Conservation (phyloP, 2,329 filamentous ascomycete species). For the Didymella segeticola region DNA sequence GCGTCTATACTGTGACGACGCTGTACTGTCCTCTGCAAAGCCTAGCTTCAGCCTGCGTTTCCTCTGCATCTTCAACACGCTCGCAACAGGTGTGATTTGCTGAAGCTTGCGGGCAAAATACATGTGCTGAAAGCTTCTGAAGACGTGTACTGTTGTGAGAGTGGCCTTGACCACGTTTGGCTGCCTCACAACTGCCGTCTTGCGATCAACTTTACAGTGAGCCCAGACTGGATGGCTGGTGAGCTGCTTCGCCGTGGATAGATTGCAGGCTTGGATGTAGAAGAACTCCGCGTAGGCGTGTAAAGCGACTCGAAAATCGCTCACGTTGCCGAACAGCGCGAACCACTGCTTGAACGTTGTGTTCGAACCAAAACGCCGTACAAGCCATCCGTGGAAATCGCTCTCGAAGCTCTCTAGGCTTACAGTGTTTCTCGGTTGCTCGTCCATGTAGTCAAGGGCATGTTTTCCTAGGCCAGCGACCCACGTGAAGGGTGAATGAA, state of each 20-base stretch:
- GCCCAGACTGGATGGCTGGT: conserved; percentile 59
- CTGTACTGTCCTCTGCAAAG: conserved; percentile 18
- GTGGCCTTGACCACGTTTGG: conserved; percentile 53
- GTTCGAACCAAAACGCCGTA: conserved; percentile 52
- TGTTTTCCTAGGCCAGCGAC: conserved; percentile 74
- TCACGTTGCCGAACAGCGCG: conserved; percentile 39
- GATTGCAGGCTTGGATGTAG: conserved; percentile 66
- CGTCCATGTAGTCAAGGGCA: conserved; percentile 69
- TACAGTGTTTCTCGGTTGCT: conserved; percentile 45
- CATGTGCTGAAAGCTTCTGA: conserved; percentile 68
- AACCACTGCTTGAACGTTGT: conserved; percentile 63
- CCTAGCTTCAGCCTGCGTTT: conserved; percentile 23
- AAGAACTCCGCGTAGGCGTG: conserved; percentile 68
- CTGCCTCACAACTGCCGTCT: conserved; percentile 21
- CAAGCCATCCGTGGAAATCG: conserved; percentile 66
- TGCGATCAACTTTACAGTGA: conserved; percentile 49
- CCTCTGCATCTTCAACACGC: conserved; percentile 17
- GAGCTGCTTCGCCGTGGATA: conserved; percentile 49
- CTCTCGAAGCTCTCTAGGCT: conserved; percentile 63
- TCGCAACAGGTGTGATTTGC: conserved; percentile 13
- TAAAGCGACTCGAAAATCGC: conserved; percentile 70
- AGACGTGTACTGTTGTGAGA: conserved; percentile 73
- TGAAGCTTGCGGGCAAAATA: conserved; percentile 64
- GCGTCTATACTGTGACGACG: neutral
- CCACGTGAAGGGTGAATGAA: conserved; percentile 71